A percentile compares a stretch with the other conserved stretches of the same genome.
These are phyloP conservation scores for Quercus aquifolioides DNA, from an alignment of 306 rosid species.

Conservation along the genomic window DNA sequence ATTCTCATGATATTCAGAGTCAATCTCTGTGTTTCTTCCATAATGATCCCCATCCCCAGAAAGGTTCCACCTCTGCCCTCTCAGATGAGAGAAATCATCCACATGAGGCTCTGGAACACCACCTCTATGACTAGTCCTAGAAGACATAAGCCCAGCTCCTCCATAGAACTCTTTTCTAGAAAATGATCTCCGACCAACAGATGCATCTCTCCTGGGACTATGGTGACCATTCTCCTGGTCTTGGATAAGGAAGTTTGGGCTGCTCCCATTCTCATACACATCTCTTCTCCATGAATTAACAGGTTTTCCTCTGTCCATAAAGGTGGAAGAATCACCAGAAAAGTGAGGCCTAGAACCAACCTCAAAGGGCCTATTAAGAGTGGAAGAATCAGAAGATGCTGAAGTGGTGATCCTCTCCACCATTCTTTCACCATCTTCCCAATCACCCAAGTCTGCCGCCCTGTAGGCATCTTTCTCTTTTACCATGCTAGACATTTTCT, in stretches of 20 bases:
- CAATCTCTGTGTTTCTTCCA: slow-evolving; percentile 56
- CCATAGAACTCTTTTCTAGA: slow-evolving; percentile 65
- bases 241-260: slow-evolving; percentile 49
- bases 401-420: slow-evolving; percentile 80
- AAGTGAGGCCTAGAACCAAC: slow-evolving; percentile 60
- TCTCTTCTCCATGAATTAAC: slow-evolving; percentile 81
- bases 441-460: slow-evolving; percentile 61
- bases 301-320: slow-evolving; percentile 64
- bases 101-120: slow-evolving; percentile 52
- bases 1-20: slow-evolving; percentile 66
- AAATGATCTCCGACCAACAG: slow-evolving; percentile 56
- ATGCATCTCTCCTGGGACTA: slow-evolving; percentile 50
- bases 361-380: slow-evolving; percentile 64
- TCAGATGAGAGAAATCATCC: slow-evolving; percentile 54
- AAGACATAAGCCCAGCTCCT: slow-evolving; percentile 52
- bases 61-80: slow-evolving; percentile 74
- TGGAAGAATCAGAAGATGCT: slow-evolving; percentile 78
- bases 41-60: slow-evolving; percentile 62
- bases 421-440: slow-evolving; percentile 97
- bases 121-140: slow-evolving; percentile 53
- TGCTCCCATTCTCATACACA: slow-evolving; percentile 63
- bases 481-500: slow-evolving; percentile 32
- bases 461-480: slow-evolving; percentile 58
- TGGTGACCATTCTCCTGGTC: slow-evolving; percentile 57
- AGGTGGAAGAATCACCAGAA: slow-evolving; percentile 58